Evolutionary conservation across 2,329 filamentous ascomycete species (phyloP).

Genomic region (Biscogniauxia marginata): DNA sequence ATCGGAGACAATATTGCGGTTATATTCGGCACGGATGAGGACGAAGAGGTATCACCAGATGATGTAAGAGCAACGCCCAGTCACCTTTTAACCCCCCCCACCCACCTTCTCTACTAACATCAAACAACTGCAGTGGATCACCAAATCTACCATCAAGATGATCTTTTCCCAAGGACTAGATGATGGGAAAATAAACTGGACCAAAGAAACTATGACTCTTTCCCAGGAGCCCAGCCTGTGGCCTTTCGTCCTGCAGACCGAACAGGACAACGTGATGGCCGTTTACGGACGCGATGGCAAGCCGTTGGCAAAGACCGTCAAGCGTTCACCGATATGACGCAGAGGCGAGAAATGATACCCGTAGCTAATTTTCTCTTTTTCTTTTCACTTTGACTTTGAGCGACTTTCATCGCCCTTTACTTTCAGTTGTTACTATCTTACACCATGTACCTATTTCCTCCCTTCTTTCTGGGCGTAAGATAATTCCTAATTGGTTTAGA

Average conservation of each 20-base stretch:
- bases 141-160: neutral
- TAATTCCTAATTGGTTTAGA: no score
- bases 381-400: neutral
- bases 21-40: conserved; percentile 1
- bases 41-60: neutral
- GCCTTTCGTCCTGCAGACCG: neutral
- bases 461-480: neutral
- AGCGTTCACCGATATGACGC: neutral
- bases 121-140: neutral
- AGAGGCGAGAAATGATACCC: neutral
- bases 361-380: no score
- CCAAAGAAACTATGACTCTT: neutral
- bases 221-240: neutral
- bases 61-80: neutral
- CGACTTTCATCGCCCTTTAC: neutral
- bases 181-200: neutral
- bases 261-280: neutral
- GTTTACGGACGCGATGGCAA: neutral
- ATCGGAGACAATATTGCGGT: conserved; percentile 1
- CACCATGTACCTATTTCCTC: neutral
- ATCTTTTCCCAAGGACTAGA: neutral
- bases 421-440: neutral
- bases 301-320: neutral
- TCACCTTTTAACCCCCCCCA: no score
- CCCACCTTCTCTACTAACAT: neutral